Evolutionary conservation across 2,329 filamentous ascomycete genomes (phyloP).

Genomic region (Venturia asperata): DNA sequence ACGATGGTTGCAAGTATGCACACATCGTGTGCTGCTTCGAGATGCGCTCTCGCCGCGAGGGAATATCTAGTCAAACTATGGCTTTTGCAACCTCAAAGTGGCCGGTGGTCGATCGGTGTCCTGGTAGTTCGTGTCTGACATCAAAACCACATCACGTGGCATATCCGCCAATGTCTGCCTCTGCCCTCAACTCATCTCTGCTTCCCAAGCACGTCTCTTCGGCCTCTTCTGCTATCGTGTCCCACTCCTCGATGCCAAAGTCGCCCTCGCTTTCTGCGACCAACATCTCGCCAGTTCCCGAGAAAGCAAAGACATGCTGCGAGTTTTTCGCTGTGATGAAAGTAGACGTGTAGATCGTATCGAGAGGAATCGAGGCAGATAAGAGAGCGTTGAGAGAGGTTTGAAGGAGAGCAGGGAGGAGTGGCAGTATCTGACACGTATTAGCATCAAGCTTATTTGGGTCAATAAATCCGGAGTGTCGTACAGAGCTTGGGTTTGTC

Average conservation of each 20-base stretch:
- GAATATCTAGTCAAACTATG: not conserved
- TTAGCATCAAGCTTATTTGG: not conserved
- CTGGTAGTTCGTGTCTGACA: not conserved
- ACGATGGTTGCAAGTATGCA: too few species aligned
- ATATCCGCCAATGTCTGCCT: conserved; percentile 29
- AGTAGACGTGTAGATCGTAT: conserved; percentile 60
- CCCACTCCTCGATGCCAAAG: conserved; percentile 72
- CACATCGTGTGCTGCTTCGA: not conserved
- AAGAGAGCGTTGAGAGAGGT: conserved; percentile 70
- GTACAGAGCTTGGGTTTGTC: conserved; percentile 3
- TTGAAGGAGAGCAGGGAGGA: conserved; percentile 78
- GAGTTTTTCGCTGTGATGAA: conserved; percentile 37
- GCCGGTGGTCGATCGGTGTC: not conserved
- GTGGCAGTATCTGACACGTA: conserved; percentile 30
- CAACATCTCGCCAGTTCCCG: conserved; percentile 64
- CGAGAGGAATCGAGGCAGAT: conserved; percentile 73
- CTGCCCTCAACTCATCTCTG: conserved; percentile 33
- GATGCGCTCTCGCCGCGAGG: not conserved
- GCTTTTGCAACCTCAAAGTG: not conserved
- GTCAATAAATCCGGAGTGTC: not conserved
- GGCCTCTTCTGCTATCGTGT: conserved; percentile 43
- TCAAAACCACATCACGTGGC: not conserved
- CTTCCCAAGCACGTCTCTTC: conserved; percentile 29
- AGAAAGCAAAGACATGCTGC: conserved; percentile 72
- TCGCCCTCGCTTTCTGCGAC: conserved; percentile 74